A percentile compares a stretch with the other conserved stretches of the same genome.
phyloP scores from a whole-genome alignment of 257 asterid genomes.

The Ajuga chamaepitys region DNA sequence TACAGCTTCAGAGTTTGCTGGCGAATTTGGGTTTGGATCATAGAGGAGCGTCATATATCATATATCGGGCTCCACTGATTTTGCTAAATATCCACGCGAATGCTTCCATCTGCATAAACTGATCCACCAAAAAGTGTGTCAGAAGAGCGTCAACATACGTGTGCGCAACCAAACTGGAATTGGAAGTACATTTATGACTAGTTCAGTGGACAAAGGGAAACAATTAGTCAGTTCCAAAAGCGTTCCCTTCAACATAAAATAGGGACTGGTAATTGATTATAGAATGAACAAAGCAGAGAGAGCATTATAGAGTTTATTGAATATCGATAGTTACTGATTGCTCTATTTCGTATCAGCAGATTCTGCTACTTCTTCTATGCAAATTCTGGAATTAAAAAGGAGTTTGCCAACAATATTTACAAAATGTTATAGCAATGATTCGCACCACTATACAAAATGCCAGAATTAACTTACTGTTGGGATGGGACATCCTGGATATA shows the following conservation, averaged over 20 bases:
- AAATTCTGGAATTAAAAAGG: too few species aligned
- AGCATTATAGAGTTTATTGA: background rate
- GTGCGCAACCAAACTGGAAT: background rate
- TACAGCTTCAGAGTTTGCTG: conserved; percentile 93
- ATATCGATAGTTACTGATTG: background rate
- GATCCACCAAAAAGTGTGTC: conserved; percentile 11
- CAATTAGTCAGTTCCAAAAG: too few species aligned
- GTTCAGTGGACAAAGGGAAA: background rate
- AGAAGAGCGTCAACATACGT: background rate
- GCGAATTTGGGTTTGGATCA: conserved; percentile 91
- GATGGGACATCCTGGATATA: conserved; percentile 95
- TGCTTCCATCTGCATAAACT: conserved; percentile 97
- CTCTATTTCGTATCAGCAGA: background rate
- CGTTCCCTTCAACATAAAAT: background rate
- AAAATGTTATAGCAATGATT: background rate
- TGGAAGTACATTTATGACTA: background rate
- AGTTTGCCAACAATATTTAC: too few species aligned
- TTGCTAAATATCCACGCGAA: conserved; percentile 87
- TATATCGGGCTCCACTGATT: conserved; percentile 96
- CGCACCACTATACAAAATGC: background rate
- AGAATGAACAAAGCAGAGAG: background rate
- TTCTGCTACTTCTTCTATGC: background rate
- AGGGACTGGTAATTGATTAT: background rate
- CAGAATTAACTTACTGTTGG: conserved; percentile 69
- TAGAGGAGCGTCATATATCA: conserved; percentile 88